Conservation (phyloP, 306 rosid species). For the Dalbergia cochinchinensis region DNA sequence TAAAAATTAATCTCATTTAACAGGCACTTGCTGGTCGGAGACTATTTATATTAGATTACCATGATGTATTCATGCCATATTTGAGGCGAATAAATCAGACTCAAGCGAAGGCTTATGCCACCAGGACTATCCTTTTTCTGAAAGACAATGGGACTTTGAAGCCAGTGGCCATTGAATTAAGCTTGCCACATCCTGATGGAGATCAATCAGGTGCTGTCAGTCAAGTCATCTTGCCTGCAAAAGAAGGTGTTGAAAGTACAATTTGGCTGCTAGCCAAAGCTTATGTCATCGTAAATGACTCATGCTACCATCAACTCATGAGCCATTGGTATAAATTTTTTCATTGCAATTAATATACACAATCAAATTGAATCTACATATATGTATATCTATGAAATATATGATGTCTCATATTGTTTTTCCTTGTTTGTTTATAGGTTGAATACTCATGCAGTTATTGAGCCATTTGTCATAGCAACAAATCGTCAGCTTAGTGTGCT, state of each 20-base stretch:
- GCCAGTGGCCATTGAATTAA: conserved; percentile 79
- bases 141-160: conserved; percentile 67
- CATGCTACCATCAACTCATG: conserved; percentile 85
- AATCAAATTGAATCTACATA: conserved; percentile 5
- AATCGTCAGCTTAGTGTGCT: conserved; percentile 74
- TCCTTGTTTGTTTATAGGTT: conserved; percentile 56
- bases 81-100: conserved; percentile 67
- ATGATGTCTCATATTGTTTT: not conserved
- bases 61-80: conserved; percentile 77
- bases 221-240: conserved; percentile 61
- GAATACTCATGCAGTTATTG: conserved; percentile 76
- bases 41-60: conserved; percentile 75
- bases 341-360: not conserved
- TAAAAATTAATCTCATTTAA: conserved; percentile 22
- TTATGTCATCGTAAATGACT: conserved; percentile 73
- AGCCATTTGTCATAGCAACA: conserved; percentile 85
- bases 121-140: conserved; percentile 74
- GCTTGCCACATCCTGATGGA: conserved; percentile 74
- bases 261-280: conserved; percentile 88
- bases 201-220: conserved; percentile 66
- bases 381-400: not conserved
- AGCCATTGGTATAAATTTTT: conserved; percentile 72
- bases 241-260: conserved; percentile 63
- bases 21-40: conserved; percentile 65
- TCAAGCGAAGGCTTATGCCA: conserved; percentile 67